phyloP scores from a whole-genome alignment of 2,329 filamentous ascomycete species.

The Paracamarosporium sp. region DNA sequence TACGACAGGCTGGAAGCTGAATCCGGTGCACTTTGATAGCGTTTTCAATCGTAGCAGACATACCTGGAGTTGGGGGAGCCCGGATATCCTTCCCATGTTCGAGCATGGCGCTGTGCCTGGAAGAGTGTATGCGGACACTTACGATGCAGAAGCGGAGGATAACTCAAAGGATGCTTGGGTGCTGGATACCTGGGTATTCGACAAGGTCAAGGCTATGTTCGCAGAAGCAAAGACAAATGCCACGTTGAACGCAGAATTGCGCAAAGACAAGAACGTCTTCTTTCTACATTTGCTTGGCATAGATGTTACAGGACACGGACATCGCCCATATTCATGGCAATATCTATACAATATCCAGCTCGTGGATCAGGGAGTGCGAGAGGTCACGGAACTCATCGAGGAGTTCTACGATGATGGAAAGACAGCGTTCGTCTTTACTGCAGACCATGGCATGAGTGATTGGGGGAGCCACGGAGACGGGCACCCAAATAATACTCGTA shows the following conservation, averaged over 20 bases:
- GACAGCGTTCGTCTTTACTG: constrained; percentile 95
- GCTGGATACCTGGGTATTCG: constrained; percentile 94
- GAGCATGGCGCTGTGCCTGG: constrained; percentile 88
- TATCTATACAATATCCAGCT: constrained; percentile 94
- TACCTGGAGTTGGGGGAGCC: constrained; percentile 99
- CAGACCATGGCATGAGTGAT: constrained; percentile 98
- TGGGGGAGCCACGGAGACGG: constrained; percentile 99
- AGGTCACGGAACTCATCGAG: constrained; percentile 81
- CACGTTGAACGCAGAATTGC: constrained; percentile 73
- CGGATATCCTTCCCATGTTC: constrained; percentile 98
- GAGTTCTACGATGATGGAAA: constrained; percentile 83
- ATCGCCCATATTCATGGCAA: constrained; percentile 91
- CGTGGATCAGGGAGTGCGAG: constrained; percentile 87
- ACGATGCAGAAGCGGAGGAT: constrained; percentile 85
- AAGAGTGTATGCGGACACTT: constrained; percentile 84
- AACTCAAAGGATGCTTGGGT: constrained; percentile 82
- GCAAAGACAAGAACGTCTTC: constrained; percentile 88
- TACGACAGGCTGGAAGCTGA: constrained; percentile 97
- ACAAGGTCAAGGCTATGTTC: constrained; percentile 88
- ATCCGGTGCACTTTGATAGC: constrained; percentile 97
- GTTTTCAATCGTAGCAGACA: constrained; percentile 97
- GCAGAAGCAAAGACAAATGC: constrained; percentile 77
- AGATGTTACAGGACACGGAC: constrained; percentile 86
- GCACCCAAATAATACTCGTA: constrained; percentile 95
- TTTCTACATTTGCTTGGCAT: constrained; percentile 93